Evolutionary conservation across 192 early-diverging fungal species (phyloP).

Genomic region (Pecoramyces ruminantium): DNA sequence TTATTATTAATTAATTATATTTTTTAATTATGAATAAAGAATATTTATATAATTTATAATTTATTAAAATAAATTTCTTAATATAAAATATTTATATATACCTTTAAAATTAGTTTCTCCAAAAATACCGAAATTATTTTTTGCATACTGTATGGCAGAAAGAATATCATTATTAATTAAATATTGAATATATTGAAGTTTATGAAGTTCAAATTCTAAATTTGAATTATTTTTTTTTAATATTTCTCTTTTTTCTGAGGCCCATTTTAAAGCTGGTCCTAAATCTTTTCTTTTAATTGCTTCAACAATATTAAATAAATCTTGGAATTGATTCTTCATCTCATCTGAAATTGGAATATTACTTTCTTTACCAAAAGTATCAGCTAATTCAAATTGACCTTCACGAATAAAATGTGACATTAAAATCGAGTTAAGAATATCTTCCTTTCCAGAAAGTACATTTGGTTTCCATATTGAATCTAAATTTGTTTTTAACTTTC

Average conservation of each 20-base stretch:
- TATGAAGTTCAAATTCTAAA: conserved; percentile 81
- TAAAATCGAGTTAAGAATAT: not conserved
- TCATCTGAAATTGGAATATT: conserved; percentile 14
- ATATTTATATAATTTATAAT: too few species aligned
- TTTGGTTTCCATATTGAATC: conserved; percentile 40
- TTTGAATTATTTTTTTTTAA: conserved; percentile 33
- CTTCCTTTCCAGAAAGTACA: not conserved
- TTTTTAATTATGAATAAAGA: too few species aligned
- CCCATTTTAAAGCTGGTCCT: conserved; percentile 40
- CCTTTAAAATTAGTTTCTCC: conserved; percentile 41
- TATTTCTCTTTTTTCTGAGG: conserved; percentile 25
- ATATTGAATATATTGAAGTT: conserved; percentile 60
- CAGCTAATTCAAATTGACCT: conserved; percentile 68
- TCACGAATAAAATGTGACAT: conserved; percentile 11
- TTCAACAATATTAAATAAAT: conserved; percentile 63
- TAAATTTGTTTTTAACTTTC: conserved; percentile 54
- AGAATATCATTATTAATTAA: conserved; percentile 19
- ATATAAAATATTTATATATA: too few species aligned
- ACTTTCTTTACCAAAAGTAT: conserved; percentile 33
- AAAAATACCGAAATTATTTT: conserved; percentile 49
- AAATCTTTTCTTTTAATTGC: conserved; percentile 17
- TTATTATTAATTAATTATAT: too few species aligned
- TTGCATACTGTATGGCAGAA: conserved; percentile 62
- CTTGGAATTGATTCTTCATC: conserved; percentile 47
- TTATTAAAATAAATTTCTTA: not conserved